Base-by-base conservation (phyloP, 2,329 filamentous ascomycete genomes). In the Nemania sp. region DNA sequence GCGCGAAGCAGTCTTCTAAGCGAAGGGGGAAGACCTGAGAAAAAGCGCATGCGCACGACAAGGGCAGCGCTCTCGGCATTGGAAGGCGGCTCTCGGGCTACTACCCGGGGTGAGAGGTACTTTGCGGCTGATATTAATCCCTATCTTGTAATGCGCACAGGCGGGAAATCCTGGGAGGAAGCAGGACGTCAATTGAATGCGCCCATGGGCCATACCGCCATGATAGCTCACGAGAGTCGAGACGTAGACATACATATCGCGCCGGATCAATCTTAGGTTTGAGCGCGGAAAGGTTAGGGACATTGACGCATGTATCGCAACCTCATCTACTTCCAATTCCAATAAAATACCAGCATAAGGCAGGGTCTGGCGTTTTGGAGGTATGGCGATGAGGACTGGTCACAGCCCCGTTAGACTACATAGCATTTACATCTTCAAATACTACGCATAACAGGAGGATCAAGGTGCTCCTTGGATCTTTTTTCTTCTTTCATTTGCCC, bases 21-120 rank as follows among this genome's bases (percentile, higher is more conserved):
- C 60, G 87, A 90, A 70, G 87, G 87, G 5, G 86, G 85, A 15
- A 77, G 76, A 47, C 75, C 78, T 0, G 75, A 74, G 22, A 86
- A 83, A 76, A 91, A 90, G 76, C 84, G 89, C 18, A 85, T 88
- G 76, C 83, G 93, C 26, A 94, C 86, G 2, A 97, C 93, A 0
- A 83, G 93, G 62, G 89, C 91, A 55, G 92, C 92, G 55, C 86
- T 91, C 62, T 92, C 92, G 41, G 93, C 93, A 0, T 81, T 94
- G 0, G 93, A 96, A 77, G 92, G 92, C 15, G 90, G 92, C 1
- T 84, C 87, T 62, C 87, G 93, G 69, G 85, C 85, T 32, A 88
- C 82, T 2, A 92, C 90, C 7, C 85, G 93, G 49, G 84, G 88
- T 56, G 92, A 95, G 68, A 86, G 85, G 66, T 96, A 93, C 84